Conservation (phyloP, 192 early-diverging fungal genomes). For the Ambispora gerdemannii region DNA sequence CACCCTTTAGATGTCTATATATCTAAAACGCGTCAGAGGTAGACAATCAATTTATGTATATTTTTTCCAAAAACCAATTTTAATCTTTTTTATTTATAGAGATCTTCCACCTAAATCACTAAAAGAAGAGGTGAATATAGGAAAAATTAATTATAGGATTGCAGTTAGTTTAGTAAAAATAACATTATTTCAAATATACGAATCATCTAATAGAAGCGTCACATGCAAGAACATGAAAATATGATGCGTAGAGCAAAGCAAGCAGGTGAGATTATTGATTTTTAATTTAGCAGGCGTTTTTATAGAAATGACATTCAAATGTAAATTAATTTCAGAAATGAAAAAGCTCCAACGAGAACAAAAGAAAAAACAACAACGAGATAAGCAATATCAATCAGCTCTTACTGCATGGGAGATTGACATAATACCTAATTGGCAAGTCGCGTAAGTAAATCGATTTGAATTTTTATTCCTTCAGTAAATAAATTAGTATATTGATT, state of each 20-base stretch:
- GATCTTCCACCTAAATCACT: constrained; percentile 43
- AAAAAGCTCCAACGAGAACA: constrained; percentile 36
- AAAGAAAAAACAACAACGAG: constrained; percentile 37
- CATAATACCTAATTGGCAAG: constrained; percentile 41
- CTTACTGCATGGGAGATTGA: constrained; percentile 38
- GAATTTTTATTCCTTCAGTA: neutral
- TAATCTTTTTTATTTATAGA: neutral
- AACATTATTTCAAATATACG: no score
- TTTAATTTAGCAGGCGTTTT: neutral
- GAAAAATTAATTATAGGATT: no score
- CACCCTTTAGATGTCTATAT: constrained; percentile 42
- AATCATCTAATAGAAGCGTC: constrained; percentile 26
- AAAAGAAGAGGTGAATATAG: constrained; percentile 30
- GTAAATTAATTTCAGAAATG: constrained; percentile 29
- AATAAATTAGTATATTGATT: neutral
- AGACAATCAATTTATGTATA: neutral
- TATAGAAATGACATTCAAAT: no score
- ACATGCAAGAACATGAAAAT: constrained; percentile 39
- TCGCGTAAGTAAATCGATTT: constrained; percentile 28
- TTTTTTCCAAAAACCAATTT: neutral
- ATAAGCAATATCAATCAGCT: constrained; percentile 35
- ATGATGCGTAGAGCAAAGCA: constrained; percentile 45
- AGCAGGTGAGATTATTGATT: constrained; percentile 20
- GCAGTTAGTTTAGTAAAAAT: no score
- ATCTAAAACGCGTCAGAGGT: constrained; percentile 45